A percentile compares a stretch with the other conserved stretches of the same genome.
phyloP scores from a whole-genome alignment of 164 flowering plant genomes.

The Umbilicus rupestris region DNA sequence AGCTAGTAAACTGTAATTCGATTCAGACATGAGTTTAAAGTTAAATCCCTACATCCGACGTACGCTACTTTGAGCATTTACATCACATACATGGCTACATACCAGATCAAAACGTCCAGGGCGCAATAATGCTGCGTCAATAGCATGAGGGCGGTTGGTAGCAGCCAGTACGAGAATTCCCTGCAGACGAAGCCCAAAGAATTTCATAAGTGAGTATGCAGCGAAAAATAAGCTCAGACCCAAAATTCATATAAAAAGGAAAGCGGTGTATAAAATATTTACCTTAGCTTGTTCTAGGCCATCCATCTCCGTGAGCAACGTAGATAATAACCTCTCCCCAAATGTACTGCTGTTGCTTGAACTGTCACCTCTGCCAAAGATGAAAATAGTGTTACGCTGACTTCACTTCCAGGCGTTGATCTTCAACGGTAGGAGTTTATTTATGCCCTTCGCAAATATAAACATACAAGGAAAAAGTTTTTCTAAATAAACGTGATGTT shows the following conservation, averaged over 20 bases:
- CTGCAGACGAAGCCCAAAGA: slow-evolving; percentile 25
- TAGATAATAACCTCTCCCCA: slow-evolving; percentile 90
- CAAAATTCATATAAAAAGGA: background rate
- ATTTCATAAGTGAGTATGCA: background rate
- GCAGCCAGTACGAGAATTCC: slow-evolving; percentile 96
- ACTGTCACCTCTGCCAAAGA: slow-evolving; percentile 47
- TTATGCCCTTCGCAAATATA: no score
- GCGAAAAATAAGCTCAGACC: background rate
- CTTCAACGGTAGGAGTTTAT: no score
- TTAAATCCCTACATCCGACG: background rate
- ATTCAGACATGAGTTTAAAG: background rate
- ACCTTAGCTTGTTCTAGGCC: slow-evolving; percentile 88
- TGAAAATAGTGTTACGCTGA: background rate
- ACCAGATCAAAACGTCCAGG: slow-evolving; percentile 98
- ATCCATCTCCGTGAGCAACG: slow-evolving; percentile 96
- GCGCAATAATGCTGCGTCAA: slow-evolving; percentile 92
- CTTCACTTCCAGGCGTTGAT: background rate
- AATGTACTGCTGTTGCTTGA: slow-evolving; percentile 47
- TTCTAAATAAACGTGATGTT: background rate
- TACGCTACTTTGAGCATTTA: background rate
- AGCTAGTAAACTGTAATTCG: no score
- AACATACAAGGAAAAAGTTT: no score
- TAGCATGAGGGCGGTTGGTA: slow-evolving; percentile 85
- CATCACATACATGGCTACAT: slow-evolving; percentile 11
- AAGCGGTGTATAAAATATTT: slow-evolving; percentile 10